A percentile compares a stretch with the other conserved stretches of the same genome.
phyloP scores from a whole-genome alignment of 257 asterid species.

The Schizonepeta tenuifolia region DNA sequence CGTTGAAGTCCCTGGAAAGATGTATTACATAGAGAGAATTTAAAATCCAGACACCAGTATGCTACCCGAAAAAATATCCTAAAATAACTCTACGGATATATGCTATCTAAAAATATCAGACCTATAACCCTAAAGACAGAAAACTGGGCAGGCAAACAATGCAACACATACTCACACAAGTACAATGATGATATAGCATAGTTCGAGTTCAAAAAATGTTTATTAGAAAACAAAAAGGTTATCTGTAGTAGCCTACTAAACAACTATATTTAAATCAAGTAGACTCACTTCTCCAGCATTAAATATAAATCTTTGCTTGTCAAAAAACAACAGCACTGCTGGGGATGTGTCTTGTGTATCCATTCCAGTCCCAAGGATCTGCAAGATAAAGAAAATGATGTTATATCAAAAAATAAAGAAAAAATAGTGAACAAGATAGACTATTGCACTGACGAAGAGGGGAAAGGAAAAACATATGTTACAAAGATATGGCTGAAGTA shows the following conservation, averaged over 20 bases:
- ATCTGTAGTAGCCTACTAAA: conserved; percentile 21
- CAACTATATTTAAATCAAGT: conserved; percentile 13
- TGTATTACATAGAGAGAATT: conserved; percentile 23
- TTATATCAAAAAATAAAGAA: neutral
- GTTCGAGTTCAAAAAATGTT: too few relatives aligned
- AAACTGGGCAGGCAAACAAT: too few relatives aligned
- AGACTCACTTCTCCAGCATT: conserved; percentile 96
- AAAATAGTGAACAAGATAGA: neutral
- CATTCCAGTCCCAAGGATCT: conserved; percentile 99
- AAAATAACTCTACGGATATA: neutral
- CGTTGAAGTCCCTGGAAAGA: conserved; percentile 93
- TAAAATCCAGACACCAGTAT: conserved; percentile 16
- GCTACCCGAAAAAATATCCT: neutral
- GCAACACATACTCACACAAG: neutral
- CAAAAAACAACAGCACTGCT: conserved; percentile 91
- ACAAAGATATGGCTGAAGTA: neutral
- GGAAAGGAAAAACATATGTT: neutral
- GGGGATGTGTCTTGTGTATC: conserved; percentile 98
- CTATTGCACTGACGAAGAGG: neutral
- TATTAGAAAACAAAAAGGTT: too few relatives aligned
- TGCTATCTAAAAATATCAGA: neutral
- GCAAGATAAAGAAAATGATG: conserved; percentile 33
- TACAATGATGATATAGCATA: too few relatives aligned
- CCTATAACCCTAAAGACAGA: neutral
- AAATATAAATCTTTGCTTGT: conserved; percentile 92